Percentiles rank a stretch among this genome's conserved stretches.
These are phyloP conservation scores for Vaccinium corymbosum DNA, from an alignment of 148 eudicot species.

Conservation along the genomic window DNA sequence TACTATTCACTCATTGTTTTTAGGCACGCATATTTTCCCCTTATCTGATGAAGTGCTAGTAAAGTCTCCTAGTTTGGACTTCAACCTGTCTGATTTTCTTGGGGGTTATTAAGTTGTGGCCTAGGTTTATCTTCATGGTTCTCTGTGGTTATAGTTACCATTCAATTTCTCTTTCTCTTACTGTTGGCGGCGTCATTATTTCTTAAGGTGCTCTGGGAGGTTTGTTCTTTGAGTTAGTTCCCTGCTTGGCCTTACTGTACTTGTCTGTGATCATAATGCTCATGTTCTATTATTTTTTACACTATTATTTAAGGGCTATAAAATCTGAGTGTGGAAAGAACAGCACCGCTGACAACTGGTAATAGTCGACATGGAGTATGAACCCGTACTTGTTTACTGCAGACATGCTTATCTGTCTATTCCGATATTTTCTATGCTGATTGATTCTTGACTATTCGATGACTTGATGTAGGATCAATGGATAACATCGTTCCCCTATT, in stretches of 20 bases:
- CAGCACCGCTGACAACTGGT: neutral
- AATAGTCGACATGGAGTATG: neutral
- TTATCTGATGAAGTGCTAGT: neutral
- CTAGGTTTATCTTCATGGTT: neutral
- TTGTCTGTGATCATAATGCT: neutral
- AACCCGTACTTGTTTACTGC: neutral
- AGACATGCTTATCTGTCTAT: neutral
- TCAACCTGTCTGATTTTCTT: neutral
- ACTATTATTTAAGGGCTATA: neutral
- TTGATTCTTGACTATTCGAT: neutral
- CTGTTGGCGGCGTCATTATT: neutral
- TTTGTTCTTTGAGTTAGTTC: neutral
- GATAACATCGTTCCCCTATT: neutral
- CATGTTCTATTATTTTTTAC: neutral
- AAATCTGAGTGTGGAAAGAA: neutral
- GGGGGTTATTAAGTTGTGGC: too few species aligned
- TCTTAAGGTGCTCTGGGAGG: neutral
- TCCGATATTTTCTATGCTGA: neutral
- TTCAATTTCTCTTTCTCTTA: neutral
- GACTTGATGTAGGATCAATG: neutral
- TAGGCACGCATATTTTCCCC: neutral
- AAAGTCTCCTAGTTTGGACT: neutral
- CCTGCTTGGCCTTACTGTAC: neutral
- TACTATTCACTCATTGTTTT: neutral
- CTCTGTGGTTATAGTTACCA: neutral